Base-by-base conservation (phyloP, 2,329 filamentous ascomycete species). In the Colletotrichum tabaci region DNA sequence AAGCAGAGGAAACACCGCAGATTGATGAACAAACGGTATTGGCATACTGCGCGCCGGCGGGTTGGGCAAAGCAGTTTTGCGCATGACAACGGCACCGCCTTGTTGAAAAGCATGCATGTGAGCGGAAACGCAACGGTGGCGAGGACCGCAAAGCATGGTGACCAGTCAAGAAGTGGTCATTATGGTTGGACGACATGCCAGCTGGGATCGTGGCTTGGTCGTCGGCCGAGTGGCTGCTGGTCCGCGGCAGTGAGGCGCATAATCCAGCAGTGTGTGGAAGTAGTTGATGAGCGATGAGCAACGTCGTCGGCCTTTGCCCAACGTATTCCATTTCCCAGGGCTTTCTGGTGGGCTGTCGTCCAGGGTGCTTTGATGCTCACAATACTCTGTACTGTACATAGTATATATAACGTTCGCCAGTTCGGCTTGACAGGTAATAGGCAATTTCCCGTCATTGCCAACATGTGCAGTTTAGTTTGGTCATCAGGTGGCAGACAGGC, bases 151-250 rank as follows among this genome's bases (percentile, higher is more conserved):
- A 30, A 50, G 64, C 63, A 71, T 26, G 18, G 23, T 47, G 18
- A 38, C 50, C 50, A 21, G 55, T 53, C 40, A 30, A 55, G 38
- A 56, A 18, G 63, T 15, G 40, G 55, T 21, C 23, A 30, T 56
- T 23, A 38, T 71, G 65, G 65, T 71, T 68, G 65, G 65, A 49
- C 69, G 58, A 60, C 38, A 55, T 30, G 40, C 49, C 53, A 47
- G 65, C 52, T 68, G 65, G 52, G 53, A 26, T 68, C 42, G 65
- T 69, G 69, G 69, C 69, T 69, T 55, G 38, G 60, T 64, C 65
- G 58, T 64, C 65, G 65, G 65, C 65, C 69, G 65, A 60, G 65
- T 72, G 64, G 58, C 64, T 71, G 65, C 67, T 63, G 13, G 21
- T 52, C 58, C 56, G 46, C 69, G 46, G 65, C 65, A 63, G 23